Evolutionary conservation across 345 rosid genomes (phyloP), one percentile per base, ranked within the genome.

Genomic region (Euphorbia peplus): DNA sequence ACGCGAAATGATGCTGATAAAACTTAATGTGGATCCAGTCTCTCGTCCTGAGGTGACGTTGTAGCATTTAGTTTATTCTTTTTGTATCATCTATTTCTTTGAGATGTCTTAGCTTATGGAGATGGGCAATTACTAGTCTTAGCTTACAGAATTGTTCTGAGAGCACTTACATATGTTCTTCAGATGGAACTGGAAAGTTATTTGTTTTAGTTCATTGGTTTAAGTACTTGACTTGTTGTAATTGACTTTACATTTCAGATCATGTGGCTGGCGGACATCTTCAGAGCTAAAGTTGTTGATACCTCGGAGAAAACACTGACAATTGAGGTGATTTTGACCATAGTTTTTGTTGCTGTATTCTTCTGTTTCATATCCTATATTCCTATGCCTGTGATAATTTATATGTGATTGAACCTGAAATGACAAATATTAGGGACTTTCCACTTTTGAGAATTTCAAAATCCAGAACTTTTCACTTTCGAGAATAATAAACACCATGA

Each of bases 1-100:
- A 74, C 90, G 98, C 53, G 98, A 92, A 73, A 64, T 92, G 61
- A 89, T 92, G 93, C 98, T 92, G 69, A 78, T 92, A 60, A 92
- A 92, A 79, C 83, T 93, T 55, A 80, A 85, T 50, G 87, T 85
- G 3, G 81, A 84, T 74, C 87, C 88, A 32, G 78, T 67, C 44
- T 73, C 67, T 53, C 84, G 80, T 60, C 78, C 85, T 54, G 90
- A 93, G 96, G 98, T 93, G 80, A 63, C 42, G 32, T 18, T 51
- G 24, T 25, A 54, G 29, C 11, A 24, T 6, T 51, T 46, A 5
- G 30, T 63, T 62, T 35, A 37, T 16, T 51, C 18, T 16, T 24
- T 19, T 37, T 66, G 60, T 52, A 28, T 7, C 13, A 13, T 21
- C 1, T 4, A 19, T 8, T 51, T 21, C 29, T 51, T 37, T 3